Conservation (phyloP, 495 filamentous ascomycete genomes). For the Aspergillus leporis region DNA sequence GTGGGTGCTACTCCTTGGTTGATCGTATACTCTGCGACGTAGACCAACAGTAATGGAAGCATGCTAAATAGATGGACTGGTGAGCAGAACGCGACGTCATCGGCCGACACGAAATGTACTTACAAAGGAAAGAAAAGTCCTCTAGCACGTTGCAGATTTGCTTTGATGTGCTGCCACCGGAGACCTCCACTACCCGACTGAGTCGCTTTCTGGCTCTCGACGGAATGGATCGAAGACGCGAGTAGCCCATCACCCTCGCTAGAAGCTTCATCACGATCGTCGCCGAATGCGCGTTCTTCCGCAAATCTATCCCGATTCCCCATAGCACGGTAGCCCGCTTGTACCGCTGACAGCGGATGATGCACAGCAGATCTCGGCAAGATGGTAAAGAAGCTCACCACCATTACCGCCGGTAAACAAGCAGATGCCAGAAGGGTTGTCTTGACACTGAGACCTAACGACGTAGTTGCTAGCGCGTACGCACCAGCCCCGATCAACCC, state of each 20-base stretch:
- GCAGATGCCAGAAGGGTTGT: conserved; percentile 73
- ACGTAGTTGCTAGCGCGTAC: conserved; percentile 84
- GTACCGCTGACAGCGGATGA: conserved; percentile 7
- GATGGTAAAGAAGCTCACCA: conserved; percentile 78
- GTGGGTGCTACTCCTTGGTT: conserved; percentile 92
- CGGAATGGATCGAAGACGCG: conserved; percentile 27
- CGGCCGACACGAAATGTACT: conserved; percentile 18
- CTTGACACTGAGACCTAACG: conserved; percentile 67
- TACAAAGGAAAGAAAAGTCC: conserved; percentile 69
- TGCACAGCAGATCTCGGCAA: conserved; percentile 65
- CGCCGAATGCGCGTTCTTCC: conserved; percentile 28
- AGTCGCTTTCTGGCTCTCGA: conserved; percentile 24
- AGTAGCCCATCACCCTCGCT: conserved; percentile 43
- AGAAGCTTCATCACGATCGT: conserved; percentile 33
- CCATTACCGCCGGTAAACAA: conserved; percentile 77
- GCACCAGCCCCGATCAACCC: conserved; percentile 83
- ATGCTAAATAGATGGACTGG: conserved; percentile 56
- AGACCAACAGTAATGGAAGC: conserved; percentile 88
- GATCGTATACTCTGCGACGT: conserved; percentile 93
- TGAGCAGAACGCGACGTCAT: conserved; percentile 17
- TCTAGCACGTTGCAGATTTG: conserved; percentile 53
- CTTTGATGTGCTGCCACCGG: conserved; percentile 39
- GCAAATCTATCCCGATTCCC: conserved; percentile 42
- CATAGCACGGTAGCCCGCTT: conserved; percentile 32
- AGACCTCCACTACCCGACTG: conserved; percentile 7